Percentiles rank a stretch among this genome's conserved stretches.
Conservation (phyloP, 495 filamentous ascomycete genomes). For the Xylaria palmicola region DNA sequence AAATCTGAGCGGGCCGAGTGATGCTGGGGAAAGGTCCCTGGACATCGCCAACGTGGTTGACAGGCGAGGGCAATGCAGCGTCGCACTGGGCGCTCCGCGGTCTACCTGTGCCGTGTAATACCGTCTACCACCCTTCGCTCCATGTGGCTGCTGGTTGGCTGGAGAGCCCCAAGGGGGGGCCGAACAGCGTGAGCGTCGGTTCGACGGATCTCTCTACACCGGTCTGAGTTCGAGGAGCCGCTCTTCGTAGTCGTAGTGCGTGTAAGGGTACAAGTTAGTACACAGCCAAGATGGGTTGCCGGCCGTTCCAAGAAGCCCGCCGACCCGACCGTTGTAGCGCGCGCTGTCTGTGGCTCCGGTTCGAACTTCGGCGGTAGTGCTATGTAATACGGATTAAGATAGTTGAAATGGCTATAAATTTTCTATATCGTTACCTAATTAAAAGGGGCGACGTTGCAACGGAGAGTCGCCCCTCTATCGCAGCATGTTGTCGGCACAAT, state of each 20-base stretch:
- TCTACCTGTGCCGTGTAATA: constrained; percentile 3
- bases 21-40: not conserved
- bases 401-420: not conserved
- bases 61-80: constrained; percentile 4
- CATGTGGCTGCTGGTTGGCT: constrained; percentile 2
- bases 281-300: not conserved
- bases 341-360: not conserved
- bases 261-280: not conserved
- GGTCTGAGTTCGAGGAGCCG: constrained; percentile 1
- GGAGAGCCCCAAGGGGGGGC: not conserved
- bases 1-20: constrained; percentile 20
- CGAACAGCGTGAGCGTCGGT: not conserved
- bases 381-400: not conserved
- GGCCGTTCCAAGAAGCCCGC: not conserved
- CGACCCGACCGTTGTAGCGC: not conserved
- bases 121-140: constrained; percentile 1
- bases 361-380: not conserved
- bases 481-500: not conserved
- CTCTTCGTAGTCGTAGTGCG: not conserved
- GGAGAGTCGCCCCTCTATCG: not conserved
- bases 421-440: no score
- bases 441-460: no score
- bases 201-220: constrained; percentile 12
- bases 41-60: constrained; percentile 7
- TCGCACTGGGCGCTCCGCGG: constrained; percentile 7